Conservation (phyloP, 2,329 filamentous ascomycete species). For the Podosphaera xanthii region DNA sequence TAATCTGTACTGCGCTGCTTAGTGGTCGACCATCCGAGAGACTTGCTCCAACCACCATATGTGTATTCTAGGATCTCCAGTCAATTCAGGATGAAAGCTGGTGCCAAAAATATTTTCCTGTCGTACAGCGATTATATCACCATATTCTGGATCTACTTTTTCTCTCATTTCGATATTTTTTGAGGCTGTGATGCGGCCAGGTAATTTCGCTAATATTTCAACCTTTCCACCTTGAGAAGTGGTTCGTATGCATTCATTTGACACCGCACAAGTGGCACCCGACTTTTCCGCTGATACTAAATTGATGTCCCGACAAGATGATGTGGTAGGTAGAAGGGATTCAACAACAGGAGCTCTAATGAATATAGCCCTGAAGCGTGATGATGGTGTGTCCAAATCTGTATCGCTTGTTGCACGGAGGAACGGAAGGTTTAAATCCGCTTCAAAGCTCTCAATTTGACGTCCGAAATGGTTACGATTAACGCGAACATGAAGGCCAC, state of each 20-base stretch:
- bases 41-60: slow-evolving; percentile 77
- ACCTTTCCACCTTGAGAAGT: slow-evolving; percentile 16
- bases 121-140: slow-evolving; percentile 69
- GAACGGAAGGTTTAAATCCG: slow-evolving; percentile 50
- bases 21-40: slow-evolving; percentile 16
- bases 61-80: slow-evolving; percentile 70
- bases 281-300: slow-evolving; percentile 13
- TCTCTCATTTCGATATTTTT: slow-evolving; percentile 19
- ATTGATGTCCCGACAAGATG: slow-evolving; percentile 3
- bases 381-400: neutral
- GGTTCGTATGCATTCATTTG: slow-evolving; percentile 1
- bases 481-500: slow-evolving; percentile 72
- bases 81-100: slow-evolving; percentile 90
- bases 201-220: slow-evolving; percentile 28
- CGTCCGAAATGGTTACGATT: slow-evolving; percentile 89
- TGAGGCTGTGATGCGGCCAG: slow-evolving; percentile 19
- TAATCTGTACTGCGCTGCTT: slow-evolving; percentile 2
- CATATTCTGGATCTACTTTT: slow-evolving; percentile 20
- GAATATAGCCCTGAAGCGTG: slow-evolving; percentile 59
- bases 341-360: slow-evolving; percentile 90
- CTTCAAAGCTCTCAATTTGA: slow-evolving; percentile 79
- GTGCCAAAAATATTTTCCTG: slow-evolving; percentile 87
- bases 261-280: slow-evolving; percentile 18
- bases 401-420: slow-evolving; percentile 20
- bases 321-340: slow-evolving; percentile 34